Conservation (phyloP, 176 grass and related monocot genomes). For the Zea luxurians region DNA sequence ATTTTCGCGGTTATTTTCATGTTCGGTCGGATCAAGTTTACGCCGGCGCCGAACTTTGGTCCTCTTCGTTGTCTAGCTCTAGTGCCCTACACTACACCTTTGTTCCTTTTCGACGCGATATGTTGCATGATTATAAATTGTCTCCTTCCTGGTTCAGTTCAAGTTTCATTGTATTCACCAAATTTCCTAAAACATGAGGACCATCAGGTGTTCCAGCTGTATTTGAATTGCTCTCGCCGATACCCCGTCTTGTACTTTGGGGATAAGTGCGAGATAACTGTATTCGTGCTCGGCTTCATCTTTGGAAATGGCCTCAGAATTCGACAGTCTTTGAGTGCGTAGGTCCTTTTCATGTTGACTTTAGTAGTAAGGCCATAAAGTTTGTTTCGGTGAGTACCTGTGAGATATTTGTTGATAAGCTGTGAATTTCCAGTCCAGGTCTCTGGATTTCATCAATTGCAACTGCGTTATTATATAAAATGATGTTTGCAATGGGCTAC, state of each 20-base stretch:
- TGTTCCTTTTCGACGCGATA: not conserved
- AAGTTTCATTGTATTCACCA: not conserved
- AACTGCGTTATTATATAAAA: not conserved
- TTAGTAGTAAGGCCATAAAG: not conserved
- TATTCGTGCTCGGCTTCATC: constrained; percentile 16
- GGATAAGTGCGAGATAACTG: not conserved
- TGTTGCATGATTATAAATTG: not conserved
- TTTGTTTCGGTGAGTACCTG: constrained; percentile 2
- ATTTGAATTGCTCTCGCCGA: not conserved
- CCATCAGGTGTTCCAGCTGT: not conserved
- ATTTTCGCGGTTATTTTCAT: not conserved
- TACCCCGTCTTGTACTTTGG: not conserved
- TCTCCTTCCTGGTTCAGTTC: not conserved
- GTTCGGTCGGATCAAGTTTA: not conserved
- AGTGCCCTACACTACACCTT: no score
- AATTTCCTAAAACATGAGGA: not conserved
- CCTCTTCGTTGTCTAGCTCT: not conserved
- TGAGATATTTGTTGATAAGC: constrained; percentile 15
- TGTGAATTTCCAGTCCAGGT: not conserved
- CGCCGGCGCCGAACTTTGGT: not conserved
- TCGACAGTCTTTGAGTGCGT: not conserved
- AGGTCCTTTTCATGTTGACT: constrained; percentile 16
- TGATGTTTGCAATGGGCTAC: constrained; percentile 6
- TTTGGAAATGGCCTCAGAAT: constrained; percentile 9
- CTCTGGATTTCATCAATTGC: constrained; percentile 2